Evolutionary conservation across 352 stramenopile species (phyloP).

Genomic region (Phytophthora pseudosyringae): DNA sequence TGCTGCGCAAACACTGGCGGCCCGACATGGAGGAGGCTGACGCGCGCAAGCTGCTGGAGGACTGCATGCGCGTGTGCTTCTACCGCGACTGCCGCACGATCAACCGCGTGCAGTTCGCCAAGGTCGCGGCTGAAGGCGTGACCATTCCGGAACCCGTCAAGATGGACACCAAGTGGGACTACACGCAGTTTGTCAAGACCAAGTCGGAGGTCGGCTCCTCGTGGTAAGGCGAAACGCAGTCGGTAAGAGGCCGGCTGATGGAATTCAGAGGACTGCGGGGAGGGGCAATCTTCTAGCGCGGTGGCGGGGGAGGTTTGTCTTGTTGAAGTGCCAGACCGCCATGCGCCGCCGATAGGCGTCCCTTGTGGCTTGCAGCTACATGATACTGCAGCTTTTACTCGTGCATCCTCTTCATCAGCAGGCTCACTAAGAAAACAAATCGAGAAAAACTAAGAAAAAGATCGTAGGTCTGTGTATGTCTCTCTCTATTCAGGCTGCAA

Average conservation of each 20-base stretch:
- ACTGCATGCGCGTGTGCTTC: conserved; percentile 98
- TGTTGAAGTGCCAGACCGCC: conserved; percentile 1
- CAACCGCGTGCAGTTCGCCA: conserved; percentile 98
- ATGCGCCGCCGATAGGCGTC: not conserved
- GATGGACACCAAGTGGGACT: conserved; percentile 96
- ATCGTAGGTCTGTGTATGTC: conserved; percentile 4
- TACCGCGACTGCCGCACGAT: conserved; percentile 99
- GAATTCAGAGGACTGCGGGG: not conserved
- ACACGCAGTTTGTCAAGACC: conserved; percentile 84
- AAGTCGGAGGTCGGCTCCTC: conserved; percentile 91
- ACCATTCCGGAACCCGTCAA: conserved; percentile 95
- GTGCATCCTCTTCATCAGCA: conserved; percentile 10
- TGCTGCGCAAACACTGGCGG: conserved; percentile 96
- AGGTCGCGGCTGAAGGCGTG: conserved; percentile 90
- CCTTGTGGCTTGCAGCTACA: conserved; percentile 2
- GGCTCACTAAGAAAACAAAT: conserved; percentile 20
- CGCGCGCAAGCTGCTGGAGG: conserved; percentile 94
- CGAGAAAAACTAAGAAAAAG: conserved; percentile 24
- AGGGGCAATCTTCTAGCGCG: not conserved
- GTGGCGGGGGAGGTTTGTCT: not conserved
- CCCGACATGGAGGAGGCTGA: conserved; percentile 95
- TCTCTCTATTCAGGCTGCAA: conserved; percentile 19
- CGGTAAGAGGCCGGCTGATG: conserved; percentile 6
- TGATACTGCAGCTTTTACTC: conserved; percentile 7
- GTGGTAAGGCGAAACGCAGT: conserved; percentile 63